phyloP scores from a whole-genome alignment of 2,329 filamentous ascomycete species.

The Colletotrichum sp. region DNA sequence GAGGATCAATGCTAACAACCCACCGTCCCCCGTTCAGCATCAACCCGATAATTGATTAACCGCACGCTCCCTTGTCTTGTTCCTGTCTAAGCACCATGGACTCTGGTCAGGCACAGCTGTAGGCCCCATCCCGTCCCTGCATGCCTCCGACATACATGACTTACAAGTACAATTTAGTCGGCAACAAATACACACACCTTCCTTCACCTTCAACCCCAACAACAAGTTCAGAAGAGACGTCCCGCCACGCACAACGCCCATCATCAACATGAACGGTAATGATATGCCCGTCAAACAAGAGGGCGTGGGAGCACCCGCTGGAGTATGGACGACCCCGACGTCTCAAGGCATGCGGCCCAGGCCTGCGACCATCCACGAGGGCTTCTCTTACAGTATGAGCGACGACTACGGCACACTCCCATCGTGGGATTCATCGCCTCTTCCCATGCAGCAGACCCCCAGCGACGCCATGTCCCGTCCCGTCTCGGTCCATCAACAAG shows the following conservation, averaged over 20 bases:
- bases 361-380: constrained; percentile 65
- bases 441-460: constrained; percentile 55
- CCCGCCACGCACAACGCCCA: constrained; percentile 45
- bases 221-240: constrained; percentile 53
- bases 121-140: constrained; percentile 35
- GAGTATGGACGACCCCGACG: constrained; percentile 61
- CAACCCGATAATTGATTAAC: constrained; percentile 40
- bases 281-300: constrained; percentile 55
- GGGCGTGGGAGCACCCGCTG: constrained; percentile 47
- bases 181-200: constrained; percentile 53
- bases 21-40: constrained; percentile 35
- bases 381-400: constrained; percentile 62
- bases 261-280: constrained; percentile 55
- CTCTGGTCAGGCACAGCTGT: constrained; percentile 57
- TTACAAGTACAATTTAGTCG: constrained; percentile 48
- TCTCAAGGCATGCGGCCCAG: constrained; percentile 56
- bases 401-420: constrained; percentile 58
- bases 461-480: constrained; percentile 58
- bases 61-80: constrained; percentile 37
- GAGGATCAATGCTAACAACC: constrained; percentile 43
- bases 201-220: constrained; percentile 53
- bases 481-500: constrained; percentile 62
- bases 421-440: constrained; percentile 61
- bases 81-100: constrained; percentile 50
- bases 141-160: constrained; percentile 25